Percentiles rank a stretch among this genome's conserved stretches.
phyloP scores from a whole-genome alignment of 352 stramenopile genomes.

The Globisporangium nodosum region DNA sequence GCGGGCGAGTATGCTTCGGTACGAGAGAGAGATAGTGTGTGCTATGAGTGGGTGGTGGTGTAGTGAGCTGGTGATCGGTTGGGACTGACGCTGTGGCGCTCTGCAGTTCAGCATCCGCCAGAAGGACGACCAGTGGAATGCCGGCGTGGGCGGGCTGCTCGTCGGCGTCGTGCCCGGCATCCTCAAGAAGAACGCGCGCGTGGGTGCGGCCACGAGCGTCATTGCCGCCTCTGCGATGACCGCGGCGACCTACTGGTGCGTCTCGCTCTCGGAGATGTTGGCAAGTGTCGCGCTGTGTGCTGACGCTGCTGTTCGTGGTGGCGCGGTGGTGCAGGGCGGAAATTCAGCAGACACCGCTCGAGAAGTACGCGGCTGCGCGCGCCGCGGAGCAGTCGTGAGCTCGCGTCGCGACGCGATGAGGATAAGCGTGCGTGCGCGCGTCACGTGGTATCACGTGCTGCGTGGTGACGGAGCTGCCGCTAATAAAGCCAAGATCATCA shows the following conservation, averaged over 20 bases:
- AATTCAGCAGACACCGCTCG: constrained; percentile 40
- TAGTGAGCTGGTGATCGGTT: not conserved
- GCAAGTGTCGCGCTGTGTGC: not conserved
- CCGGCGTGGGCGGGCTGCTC: constrained; percentile 52
- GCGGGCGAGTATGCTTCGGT: constrained; percentile 58
- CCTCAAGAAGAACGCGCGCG: constrained; percentile 69
- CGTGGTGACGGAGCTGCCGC: not conserved
- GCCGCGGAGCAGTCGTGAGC: constrained; percentile 45
- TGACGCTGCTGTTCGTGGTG: not conserved
- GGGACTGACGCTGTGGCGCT: not conserved
- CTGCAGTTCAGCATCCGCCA: constrained; percentile 38
- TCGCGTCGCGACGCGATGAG: constrained; percentile 7
- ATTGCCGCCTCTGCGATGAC: constrained; percentile 37
- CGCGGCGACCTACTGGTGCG: constrained; percentile 66
- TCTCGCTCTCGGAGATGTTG: not conserved
- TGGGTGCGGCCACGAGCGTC: constrained; percentile 45
- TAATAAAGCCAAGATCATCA: constrained; percentile 1
- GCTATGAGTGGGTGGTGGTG: no score
- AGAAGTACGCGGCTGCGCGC: constrained; percentile 60
- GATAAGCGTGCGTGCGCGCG: not conserved
- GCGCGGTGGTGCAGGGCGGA: constrained; percentile 25
- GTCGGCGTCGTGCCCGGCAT: constrained; percentile 68
- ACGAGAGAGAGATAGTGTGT: not conserved
- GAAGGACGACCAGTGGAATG: constrained; percentile 68
- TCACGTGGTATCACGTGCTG: not conserved